phyloP scores from a whole-genome alignment of 345 rosid genomes.

The rapeseed (Brassica napus) region DNA sequence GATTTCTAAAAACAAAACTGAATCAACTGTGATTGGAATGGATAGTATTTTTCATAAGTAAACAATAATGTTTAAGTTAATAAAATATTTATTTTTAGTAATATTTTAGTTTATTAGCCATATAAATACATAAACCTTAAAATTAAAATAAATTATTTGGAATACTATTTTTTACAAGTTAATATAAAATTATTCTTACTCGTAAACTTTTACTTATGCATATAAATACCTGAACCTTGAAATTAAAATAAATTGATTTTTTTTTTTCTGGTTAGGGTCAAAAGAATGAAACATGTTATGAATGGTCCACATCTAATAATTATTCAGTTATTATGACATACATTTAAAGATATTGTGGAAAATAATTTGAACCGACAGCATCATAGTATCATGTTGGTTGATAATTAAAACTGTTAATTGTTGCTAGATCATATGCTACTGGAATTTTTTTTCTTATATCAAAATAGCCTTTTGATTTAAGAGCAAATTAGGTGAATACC shows the following conservation, averaged over 20 bases:
- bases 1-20: no score
- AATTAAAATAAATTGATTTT: not conserved
- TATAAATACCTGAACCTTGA: not conserved
- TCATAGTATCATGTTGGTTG: slow-evolving; percentile 37
- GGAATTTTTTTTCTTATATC: not conserved
- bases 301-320: not conserved
- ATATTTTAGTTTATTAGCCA: no score
- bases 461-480: not conserved
- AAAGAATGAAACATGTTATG: not conserved
- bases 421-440: slow-evolving; percentile 21
- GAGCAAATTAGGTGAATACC: no score
- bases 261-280: not conserved
- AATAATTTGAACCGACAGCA: slow-evolving; percentile 34
- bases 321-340: not conserved
- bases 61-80: no score
- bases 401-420: slow-evolving; percentile 5
- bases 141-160: no score
- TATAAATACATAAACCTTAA: no score
- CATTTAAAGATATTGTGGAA: not conserved
- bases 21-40: no score
- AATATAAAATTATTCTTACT: no score
- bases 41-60: no score
- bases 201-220: not conserved
- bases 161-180: no score
- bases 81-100: no score